Evolutionary conservation across 2,329 filamentous ascomycete genomes (phyloP).

Genomic region (Apiospora malaysiana): DNA sequence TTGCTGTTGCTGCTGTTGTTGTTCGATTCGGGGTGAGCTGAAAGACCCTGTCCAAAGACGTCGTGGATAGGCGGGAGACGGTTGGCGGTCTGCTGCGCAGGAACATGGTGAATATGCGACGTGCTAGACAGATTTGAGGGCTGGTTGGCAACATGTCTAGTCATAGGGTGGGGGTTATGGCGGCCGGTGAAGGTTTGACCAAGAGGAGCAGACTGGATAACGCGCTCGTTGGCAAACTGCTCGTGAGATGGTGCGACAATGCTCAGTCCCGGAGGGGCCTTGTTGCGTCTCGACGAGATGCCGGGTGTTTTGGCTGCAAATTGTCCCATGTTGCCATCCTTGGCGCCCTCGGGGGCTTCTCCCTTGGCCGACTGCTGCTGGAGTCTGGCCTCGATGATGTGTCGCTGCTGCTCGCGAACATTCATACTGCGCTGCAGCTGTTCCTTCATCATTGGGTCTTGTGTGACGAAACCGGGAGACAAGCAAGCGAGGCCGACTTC

Average conservation of each 20-base stretch:
- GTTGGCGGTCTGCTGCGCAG: constrained; percentile 87
- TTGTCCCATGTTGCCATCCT: constrained; percentile 54
- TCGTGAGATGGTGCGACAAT: constrained; percentile 95
- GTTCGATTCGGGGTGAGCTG: constrained; percentile 56
- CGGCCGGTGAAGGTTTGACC: constrained; percentile 95
- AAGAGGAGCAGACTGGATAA: constrained; percentile 95
- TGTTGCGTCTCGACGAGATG: constrained; percentile 72
- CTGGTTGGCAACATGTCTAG: constrained; percentile 80
- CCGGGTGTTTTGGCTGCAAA: constrained; percentile 74
- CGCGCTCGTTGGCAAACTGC: constrained; percentile 90
- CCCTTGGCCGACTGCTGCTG: constrained; percentile 87
- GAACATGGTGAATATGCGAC: constrained; percentile 89
- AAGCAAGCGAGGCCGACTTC: constrained; percentile 93
- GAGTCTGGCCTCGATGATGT: constrained; percentile 89
- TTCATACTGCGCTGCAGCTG: constrained; percentile 93
- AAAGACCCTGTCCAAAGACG: constrained; percentile 85
- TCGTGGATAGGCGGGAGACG: constrained; percentile 92
- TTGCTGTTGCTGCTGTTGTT: constrained; percentile 41
- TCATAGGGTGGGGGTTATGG: constrained; percentile 76
- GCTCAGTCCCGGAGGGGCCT: constrained; percentile 85
- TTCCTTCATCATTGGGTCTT: constrained; percentile 95
- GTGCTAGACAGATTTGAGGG: constrained; percentile 82
- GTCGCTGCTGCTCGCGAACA: constrained; percentile 90
- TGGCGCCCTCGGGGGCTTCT: constrained; percentile 64
- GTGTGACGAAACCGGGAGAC: constrained; percentile 93